Evolutionary conservation across 805 yeast species (phyloP).

Genomic region (Candida andamanensis): DNA sequence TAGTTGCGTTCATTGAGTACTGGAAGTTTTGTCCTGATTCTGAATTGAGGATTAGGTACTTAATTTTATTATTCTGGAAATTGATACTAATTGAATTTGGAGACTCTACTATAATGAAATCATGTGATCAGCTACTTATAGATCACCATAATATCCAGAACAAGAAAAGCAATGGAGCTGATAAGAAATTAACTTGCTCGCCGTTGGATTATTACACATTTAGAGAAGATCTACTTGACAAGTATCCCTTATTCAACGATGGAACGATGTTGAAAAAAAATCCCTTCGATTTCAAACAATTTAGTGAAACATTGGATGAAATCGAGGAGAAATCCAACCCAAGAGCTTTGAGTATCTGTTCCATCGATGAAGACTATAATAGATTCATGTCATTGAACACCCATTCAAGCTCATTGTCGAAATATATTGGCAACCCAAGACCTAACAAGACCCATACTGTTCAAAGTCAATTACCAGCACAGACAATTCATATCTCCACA

Average conservation of each 20-base stretch:
- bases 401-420: slow-evolving; percentile 51
- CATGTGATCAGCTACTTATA: slow-evolving; percentile 44
- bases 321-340: slow-evolving; percentile 1
- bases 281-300: slow-evolving; percentile 14
- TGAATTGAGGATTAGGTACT: slow-evolving; percentile 48
- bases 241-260: slow-evolving; percentile 73
- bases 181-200: slow-evolving; percentile 45
- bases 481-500: slow-evolving; percentile 69
- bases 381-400: slow-evolving; percentile 36
- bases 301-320: slow-evolving; percentile 27
- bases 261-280: slow-evolving; percentile 20
- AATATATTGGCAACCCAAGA: slow-evolving; percentile 54
- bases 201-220: slow-evolving; percentile 84
- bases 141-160: slow-evolving; percentile 33
- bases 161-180: slow-evolving; percentile 9
- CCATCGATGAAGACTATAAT: slow-evolving; percentile 19
- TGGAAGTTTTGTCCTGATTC: slow-evolving; percentile 56
- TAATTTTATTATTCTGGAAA: slow-evolving; percentile 51
- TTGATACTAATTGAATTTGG: slow-evolving; percentile 62
- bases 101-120: slow-evolving; percentile 30
- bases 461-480: slow-evolving; percentile 45
- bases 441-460: slow-evolving; percentile 43
- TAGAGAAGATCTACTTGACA: slow-evolving; percentile 63
- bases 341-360: neutral
- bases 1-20: slow-evolving; percentile 51